phyloP scores from a whole-genome alignment of 768 basidiomycete genomes.

The Crassisporium funariophilum region DNA sequence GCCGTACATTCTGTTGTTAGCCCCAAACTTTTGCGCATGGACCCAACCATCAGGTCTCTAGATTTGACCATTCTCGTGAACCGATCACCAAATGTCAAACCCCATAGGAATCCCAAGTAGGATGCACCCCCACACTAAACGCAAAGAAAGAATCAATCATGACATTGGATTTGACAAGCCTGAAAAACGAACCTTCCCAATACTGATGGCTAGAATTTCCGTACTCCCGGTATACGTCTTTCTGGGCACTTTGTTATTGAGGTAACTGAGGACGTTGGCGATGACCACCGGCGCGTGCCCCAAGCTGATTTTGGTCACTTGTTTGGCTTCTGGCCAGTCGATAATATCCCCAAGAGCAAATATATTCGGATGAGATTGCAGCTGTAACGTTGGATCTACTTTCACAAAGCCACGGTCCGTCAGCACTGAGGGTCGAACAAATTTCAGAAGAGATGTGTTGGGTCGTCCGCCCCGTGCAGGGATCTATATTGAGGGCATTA shows the following conservation, averaged over 20 bases:
- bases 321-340: slow-evolving; percentile 67
- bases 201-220: slow-evolving; percentile 26
- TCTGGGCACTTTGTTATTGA: slow-evolving; percentile 32
- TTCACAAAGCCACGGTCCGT: slow-evolving; percentile 45
- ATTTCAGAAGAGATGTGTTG: slow-evolving; percentile 51
- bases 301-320: slow-evolving; percentile 40
- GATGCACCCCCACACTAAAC: slow-evolving; percentile 24
- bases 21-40: slow-evolving; percentile 19
- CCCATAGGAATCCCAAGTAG: slow-evolving; percentile 41
- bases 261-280: slow-evolving; percentile 45
- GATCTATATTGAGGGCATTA: slow-evolving; percentile 24
- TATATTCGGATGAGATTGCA: slow-evolving; percentile 49
- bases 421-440: slow-evolving; percentile 42
- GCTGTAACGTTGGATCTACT: slow-evolving; percentile 57
- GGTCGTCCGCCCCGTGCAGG: slow-evolving; percentile 43
- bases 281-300: slow-evolving; percentile 46
- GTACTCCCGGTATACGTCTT: slow-evolving; percentile 23
- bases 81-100: slow-evolving; percentile 48
- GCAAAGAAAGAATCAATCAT: not conserved
- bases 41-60: slow-evolving; percentile 29
- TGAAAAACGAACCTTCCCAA: slow-evolving; percentile 22
- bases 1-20: no score
- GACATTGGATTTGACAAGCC: not conserved
- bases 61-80: slow-evolving; percentile 45
- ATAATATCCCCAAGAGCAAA: slow-evolving; percentile 70